Conservation (phyloP, 1,284 basidiomycete species). For the Thelephora terrestris region DNA sequence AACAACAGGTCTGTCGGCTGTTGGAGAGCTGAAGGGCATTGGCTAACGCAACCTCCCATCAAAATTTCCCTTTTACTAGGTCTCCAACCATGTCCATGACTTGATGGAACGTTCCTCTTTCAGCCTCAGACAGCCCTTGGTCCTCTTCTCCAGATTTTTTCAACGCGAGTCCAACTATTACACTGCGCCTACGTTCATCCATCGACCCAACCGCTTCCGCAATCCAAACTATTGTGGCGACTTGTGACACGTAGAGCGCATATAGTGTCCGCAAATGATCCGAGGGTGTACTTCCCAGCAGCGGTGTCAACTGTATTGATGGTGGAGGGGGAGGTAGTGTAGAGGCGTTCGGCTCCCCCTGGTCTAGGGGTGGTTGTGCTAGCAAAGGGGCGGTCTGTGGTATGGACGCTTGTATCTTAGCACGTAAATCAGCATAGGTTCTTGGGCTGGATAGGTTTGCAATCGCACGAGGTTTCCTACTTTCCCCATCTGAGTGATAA, state of each 20-base stretch:
- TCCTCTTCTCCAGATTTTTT: conserved; percentile 26
- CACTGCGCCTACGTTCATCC: conserved; percentile 34
- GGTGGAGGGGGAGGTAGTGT: conserved; percentile 60
- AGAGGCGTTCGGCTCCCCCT: conserved; percentile 24
- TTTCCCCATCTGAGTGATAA: conserved; percentile 83
- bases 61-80: conserved; percentile 12
- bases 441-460: conserved; percentile 1
- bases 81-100: conserved; percentile 60
- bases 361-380: conserved; percentile 27
- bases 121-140: conserved; percentile 28
- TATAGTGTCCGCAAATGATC: conserved; percentile 61
- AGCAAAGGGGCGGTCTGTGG: conserved; percentile 57
- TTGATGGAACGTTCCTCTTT: conserved; percentile 50
- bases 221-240: conserved; percentile 77
- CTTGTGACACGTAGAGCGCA: conserved; percentile 76
- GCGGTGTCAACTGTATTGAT: conserved; percentile 60
- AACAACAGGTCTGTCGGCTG: too few species aligned
- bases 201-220: conserved; percentile 31
- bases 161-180: conserved; percentile 66
- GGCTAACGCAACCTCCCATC: too few species aligned
- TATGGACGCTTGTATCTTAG: conserved; percentile 74
- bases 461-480: conserved; percentile 68
- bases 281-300: conserved; percentile 66
- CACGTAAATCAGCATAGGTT: neutral
- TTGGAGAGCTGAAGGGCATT: too few species aligned